A percentile compares a stretch with the other conserved stretches of the same genome.
These are phyloP conservation scores for Saturnispora mendoncae DNA, from an alignment of 805 yeast species.

Conservation along the genomic window DNA sequence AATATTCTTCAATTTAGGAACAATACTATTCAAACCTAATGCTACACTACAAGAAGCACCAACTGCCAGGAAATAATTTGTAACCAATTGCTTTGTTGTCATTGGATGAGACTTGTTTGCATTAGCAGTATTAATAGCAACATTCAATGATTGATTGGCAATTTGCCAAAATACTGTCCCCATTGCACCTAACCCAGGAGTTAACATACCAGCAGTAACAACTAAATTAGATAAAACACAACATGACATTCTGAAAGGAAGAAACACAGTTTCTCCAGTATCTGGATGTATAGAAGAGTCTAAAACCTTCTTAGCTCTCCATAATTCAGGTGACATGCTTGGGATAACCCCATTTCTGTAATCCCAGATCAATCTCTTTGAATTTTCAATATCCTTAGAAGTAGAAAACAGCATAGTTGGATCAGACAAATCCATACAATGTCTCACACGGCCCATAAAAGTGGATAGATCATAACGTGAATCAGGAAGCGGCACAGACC, in stretches of 20 bases:
- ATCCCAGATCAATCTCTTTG: slow-evolving; percentile 59
- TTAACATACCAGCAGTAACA: slow-evolving; percentile 96
- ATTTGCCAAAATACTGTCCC: slow-evolving; percentile 98
- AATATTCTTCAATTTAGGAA: slow-evolving; percentile 73
- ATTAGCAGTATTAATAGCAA: slow-evolving; percentile 93
- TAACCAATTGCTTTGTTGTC: slow-evolving; percentile 63
- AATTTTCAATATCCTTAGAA: slow-evolving; percentile 47
- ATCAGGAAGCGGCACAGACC: slow-evolving; percentile 69
- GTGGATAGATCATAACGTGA: slow-evolving; percentile 73
- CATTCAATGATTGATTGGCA: slow-evolving; percentile 93
- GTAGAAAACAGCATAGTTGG: slow-evolving; percentile 83
- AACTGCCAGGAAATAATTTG: slow-evolving; percentile 82
- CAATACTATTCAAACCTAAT: slow-evolving; percentile 79
- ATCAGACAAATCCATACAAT: slow-evolving; percentile 87
- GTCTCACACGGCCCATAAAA: slow-evolving; percentile 91
- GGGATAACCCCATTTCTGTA: slow-evolving; percentile 61
- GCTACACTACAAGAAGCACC: slow-evolving; percentile 95
- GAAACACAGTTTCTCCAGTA: slow-evolving; percentile 82
- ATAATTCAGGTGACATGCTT: slow-evolving; percentile 67
- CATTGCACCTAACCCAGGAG: slow-evolving; percentile 80
- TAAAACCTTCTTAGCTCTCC: slow-evolving; percentile 80
- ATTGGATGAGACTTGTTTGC: slow-evolving; percentile 93
- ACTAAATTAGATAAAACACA: slow-evolving; percentile 89
- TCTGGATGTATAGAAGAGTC: slow-evolving; percentile 96
- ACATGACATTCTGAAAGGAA: slow-evolving; percentile 96